Conservation (phyloP, 306 rosid species). For the Prosopis cineraria region DNA sequence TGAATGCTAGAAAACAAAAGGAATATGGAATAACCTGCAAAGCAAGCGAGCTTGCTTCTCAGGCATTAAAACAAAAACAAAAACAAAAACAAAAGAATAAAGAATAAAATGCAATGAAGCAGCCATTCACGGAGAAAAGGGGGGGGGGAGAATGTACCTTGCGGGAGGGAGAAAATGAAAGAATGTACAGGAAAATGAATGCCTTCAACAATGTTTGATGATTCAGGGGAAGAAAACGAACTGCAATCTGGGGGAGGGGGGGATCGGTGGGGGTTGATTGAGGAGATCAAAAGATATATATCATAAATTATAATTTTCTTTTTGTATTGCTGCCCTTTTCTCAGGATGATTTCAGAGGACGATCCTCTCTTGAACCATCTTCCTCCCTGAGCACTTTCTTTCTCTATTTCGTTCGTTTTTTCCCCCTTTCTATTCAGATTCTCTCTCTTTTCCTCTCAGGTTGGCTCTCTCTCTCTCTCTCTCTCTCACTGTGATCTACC, state of each 20-base stretch:
- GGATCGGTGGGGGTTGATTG: slow-evolving; percentile 36
- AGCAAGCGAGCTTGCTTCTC: slow-evolving; percentile 62
- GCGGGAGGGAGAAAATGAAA: slow-evolving; percentile 1
- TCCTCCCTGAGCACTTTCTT: slow-evolving; percentile 32
- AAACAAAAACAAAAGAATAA: neutral
- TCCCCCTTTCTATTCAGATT: neutral
- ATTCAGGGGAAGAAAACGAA: neutral
- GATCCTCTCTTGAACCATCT: slow-evolving; percentile 74
- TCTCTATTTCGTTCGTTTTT: slow-evolving; percentile 17
- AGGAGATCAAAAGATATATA: slow-evolving; percentile 44
- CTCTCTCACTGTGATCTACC: slow-evolving; percentile 48
- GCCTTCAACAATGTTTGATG: slow-evolving; percentile 28
- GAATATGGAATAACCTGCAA: slow-evolving; percentile 69
- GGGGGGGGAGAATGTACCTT: slow-evolving; percentile 48
- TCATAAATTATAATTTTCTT: neutral
- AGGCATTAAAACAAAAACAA: neutral
- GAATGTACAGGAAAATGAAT: slow-evolving; percentile 32
- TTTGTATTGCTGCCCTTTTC: slow-evolving; percentile 64
- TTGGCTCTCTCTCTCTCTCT: slow-evolving; percentile 41
- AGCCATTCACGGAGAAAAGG: neutral
- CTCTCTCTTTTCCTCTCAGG: neutral
- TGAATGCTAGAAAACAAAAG: slow-evolving; percentile 3
- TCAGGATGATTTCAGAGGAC: slow-evolving; percentile 79
- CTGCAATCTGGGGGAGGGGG: slow-evolving; percentile 25
- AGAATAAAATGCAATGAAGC: neutral